phyloP scores from a whole-genome alignment of 2,329 filamentous ascomycete genomes.

The Dichotomopilus funicola region DNA sequence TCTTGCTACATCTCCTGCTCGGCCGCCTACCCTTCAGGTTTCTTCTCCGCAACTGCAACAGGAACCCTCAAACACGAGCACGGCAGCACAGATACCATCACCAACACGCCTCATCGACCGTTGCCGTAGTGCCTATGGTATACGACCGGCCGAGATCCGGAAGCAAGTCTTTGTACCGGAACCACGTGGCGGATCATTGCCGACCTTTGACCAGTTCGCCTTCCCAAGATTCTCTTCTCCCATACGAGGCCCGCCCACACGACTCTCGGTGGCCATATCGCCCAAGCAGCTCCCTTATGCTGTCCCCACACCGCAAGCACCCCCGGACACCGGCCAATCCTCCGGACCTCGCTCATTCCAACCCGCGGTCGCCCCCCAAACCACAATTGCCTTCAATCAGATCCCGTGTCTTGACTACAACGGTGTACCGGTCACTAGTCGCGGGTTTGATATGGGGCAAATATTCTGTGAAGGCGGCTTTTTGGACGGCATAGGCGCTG shows the following conservation, averaged over 20 bases:
- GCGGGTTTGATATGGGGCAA: constrained; percentile 3
- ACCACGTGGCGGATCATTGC: constrained; percentile 30
- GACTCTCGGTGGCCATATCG: constrained; percentile 31
- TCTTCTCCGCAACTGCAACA: neutral
- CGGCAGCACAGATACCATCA: constrained; percentile 1
- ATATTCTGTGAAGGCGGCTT: constrained; percentile 6
- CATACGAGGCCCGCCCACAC: constrained; percentile 5
- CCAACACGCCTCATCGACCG: constrained; percentile 8
- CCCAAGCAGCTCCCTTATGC: constrained; percentile 30
- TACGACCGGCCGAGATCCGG: constrained; percentile 24
- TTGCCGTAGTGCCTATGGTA: constrained; percentile 27
- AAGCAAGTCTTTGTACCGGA: constrained; percentile 25
- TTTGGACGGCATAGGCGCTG: neutral
- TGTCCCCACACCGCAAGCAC: constrained; percentile 10
- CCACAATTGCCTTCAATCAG: constrained; percentile 6
- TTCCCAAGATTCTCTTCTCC: constrained; percentile 26
- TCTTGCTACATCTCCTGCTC: neutral
- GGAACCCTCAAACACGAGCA: neutral
- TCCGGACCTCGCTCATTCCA: too few relatives aligned
- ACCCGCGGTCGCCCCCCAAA: neutral
- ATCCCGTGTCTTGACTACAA: constrained; percentile 17
- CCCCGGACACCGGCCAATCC: neutral
- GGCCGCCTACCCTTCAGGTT: neutral
- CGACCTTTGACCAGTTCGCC: constrained; percentile 29
- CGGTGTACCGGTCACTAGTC: constrained; percentile 5